A percentile compares a stretch with the other conserved stretches of the same genome.
These are phyloP conservation scores for Seiridium unicorne DNA, from an alignment of 2,329 filamentous ascomycete genomes.

Conservation along the genomic window DNA sequence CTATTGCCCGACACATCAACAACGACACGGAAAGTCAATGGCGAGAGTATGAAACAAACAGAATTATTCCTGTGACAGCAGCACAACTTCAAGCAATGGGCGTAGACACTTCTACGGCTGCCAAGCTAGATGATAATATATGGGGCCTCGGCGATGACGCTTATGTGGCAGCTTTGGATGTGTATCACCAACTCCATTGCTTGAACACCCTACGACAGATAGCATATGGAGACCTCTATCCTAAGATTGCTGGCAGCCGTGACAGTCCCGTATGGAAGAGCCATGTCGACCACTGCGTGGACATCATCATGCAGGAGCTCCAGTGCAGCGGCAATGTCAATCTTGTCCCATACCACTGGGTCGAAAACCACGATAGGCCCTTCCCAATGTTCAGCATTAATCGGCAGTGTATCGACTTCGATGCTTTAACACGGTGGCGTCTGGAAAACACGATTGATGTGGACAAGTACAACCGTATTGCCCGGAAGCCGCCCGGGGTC, in stretches of 20 bases:
- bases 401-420: constrained; percentile 30
- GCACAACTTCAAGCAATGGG: constrained; percentile 24
- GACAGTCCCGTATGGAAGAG: not conserved
- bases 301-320: constrained; percentile 32
- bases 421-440: constrained; percentile 13
- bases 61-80: constrained; percentile 4
- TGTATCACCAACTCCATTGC: constrained; percentile 19
- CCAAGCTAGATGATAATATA: constrained; percentile 24
- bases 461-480: not conserved
- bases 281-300: constrained; percentile 32
- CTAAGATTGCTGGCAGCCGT: not conserved
- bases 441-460: not conserved
- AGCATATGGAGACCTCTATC: constrained; percentile 21
- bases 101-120: constrained; percentile 24
- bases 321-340: constrained; percentile 32
- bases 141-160: constrained; percentile 30
- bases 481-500: not conserved
- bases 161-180: constrained; percentile 22
- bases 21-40: not conserved
- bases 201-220: constrained; percentile 17
- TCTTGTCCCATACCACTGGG: constrained; percentile 32
- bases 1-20: constrained; percentile 5
- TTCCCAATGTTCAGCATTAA: constrained; percentile 31
- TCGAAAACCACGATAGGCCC: constrained; percentile 23
- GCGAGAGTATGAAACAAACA: not conserved